Base-by-base conservation (phyloP, 768 basidiomycete genomes). In the Infundibulicybe gibba region DNA sequence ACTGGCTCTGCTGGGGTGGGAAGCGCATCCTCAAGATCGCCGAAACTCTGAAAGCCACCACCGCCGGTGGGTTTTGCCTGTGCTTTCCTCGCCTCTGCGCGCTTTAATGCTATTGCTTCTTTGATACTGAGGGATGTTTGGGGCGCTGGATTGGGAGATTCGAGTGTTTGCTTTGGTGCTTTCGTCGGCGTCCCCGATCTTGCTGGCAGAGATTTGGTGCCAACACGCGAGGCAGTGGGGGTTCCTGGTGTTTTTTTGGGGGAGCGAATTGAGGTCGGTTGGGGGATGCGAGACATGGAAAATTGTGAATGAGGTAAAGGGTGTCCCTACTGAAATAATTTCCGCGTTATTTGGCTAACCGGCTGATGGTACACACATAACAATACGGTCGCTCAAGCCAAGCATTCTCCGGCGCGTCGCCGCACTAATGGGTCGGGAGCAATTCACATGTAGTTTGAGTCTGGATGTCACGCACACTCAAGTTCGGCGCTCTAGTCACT, bases 61-160 rank as follows among this genome's bases (percentile, higher is more conserved):
- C 25, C 25, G 17, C 61, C 62, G 16, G 45, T 53, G n/a, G 46
- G 21, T 32, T 60, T 61, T 16, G 54, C 45, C 40, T 69, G 62
- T 44, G 72, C 67, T 56, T 88, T 90, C 67, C 84, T 89, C 0
- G 83, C 86, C 57, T 90, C 85, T 0, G 89, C 87, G 37, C 89
- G 74, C 51, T 79, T 87, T 39, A 88, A 67, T 2, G 89, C 89
- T 58, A 92, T 90, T 12, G 82, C 85, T 51, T 90, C 90, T 54
- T 82, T 82, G 51, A 90, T 75, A 57, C 76, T 88, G 14, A 75
- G 60, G 25, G 68, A 37, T 15, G 51, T 38, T 19, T 3, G 46
- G 35, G 72, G 59, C 30, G 60, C 58, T 14, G 58, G 41, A 16
- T 59, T 44, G 35, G 60, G 52, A 12, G 62, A 43, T n/a, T 59